Conservation (phyloP, 495 filamentous ascomycete species). For the Penicillium steckii region DNA sequence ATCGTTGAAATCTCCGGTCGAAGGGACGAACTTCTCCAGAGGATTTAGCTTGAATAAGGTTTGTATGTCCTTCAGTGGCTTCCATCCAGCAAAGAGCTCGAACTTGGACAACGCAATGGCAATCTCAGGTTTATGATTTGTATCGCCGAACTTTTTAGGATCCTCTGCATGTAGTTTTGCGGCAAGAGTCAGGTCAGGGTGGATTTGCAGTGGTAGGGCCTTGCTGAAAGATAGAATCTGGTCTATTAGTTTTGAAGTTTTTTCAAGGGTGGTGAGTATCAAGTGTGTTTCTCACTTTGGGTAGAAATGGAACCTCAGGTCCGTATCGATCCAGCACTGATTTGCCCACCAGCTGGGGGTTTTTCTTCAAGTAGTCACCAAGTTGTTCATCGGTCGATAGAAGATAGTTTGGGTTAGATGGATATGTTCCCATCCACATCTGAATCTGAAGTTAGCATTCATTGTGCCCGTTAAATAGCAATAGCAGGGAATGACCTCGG, state of each 20-base stretch:
- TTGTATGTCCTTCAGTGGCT: constrained; percentile 60
- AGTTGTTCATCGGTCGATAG: constrained; percentile 62
- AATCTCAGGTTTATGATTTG: constrained; percentile 83
- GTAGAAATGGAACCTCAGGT: constrained; percentile 67
- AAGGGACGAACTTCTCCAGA: constrained; percentile 52
- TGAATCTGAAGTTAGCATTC: constrained; percentile 13
- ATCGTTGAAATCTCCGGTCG: constrained; percentile 52
- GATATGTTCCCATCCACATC: constrained; percentile 85
- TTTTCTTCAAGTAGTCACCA: constrained; percentile 60
- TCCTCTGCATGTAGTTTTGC: constrained; percentile 60
- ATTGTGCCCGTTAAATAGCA: not conserved
- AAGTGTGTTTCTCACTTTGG: constrained; percentile 52
- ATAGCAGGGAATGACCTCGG: constrained; percentile 32
- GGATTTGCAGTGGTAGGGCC: constrained; percentile 78
- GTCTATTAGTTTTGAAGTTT: not conserved
- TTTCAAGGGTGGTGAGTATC: not conserved
- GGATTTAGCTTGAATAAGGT: constrained; percentile 56
- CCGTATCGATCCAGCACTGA: constrained; percentile 62
- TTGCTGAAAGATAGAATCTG: constrained; percentile 75
- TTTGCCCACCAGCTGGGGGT: constrained; percentile 66
- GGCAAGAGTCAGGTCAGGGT: constrained; percentile 68
- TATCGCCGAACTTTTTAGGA: constrained; percentile 64
- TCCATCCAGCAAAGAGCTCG: constrained; percentile 77
- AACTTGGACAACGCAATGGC: constrained; percentile 74
- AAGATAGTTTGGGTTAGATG: constrained; percentile 63